Evolutionary conservation across 345 rosid genomes (phyloP), one percentile per base, ranked within the genome.

Genomic region (Bruguiera parviflora): DNA sequence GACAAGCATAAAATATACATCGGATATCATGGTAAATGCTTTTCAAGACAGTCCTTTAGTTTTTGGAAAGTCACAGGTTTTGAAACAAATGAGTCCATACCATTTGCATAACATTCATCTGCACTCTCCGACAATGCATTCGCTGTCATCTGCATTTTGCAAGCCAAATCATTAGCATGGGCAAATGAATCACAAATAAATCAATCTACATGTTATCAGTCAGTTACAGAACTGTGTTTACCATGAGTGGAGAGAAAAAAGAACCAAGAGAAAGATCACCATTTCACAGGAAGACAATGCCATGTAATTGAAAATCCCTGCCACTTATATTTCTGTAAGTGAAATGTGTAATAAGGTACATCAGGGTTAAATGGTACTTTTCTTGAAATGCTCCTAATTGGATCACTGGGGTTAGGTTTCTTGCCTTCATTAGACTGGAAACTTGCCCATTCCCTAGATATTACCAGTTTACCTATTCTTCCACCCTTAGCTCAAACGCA

Each of bases 81-180:
- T 11, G 98, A 91, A 63, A 88, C 89, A 71, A 91, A 94, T 0
- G 98, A 94, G 71, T 91, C 94, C 95, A 94, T 94, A 55, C 98
- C 98, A 57, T 89, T 94, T 58, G 88, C 88, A 56, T 58, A 94
- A 77, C 99, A 95, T 74, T 95, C 96, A 10, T 89, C 96, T 66
- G 90, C 89, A 74, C 96, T 91, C 78, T 91, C 99, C 31, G 97
- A 79, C 77, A 88, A 77, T 53, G 98, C 87, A 75, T 89, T 94
- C n/a, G 97, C 96, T 10, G 96, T 92, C 96, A 95, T 88, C 99
- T 92, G 88, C 89, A 80, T 33, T 73, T 16, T 67, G 24, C 53
- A 39, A 29, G 9, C 9, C 58, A 29, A 15, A 59, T 6, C 21
- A 24, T 64, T 46, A 75, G 55, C 13, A 56, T 56, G 59, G 13